Conservation (phyloP, 2,329 filamentous ascomycete genomes). For the Didymella pinodella region DNA sequence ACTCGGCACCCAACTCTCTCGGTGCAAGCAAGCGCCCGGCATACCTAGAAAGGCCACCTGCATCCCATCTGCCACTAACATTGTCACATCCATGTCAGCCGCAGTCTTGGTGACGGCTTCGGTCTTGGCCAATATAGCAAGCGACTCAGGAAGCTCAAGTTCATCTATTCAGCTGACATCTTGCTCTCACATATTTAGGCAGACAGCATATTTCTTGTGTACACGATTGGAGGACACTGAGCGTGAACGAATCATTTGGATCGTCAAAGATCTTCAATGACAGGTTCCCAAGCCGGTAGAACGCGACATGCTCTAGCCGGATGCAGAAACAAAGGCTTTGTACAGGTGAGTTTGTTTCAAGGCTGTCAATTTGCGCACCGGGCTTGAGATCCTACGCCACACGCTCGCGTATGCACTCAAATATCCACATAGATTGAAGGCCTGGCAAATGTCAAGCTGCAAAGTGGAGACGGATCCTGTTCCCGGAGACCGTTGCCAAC, state of each 20-base stretch:
- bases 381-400: neutral
- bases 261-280: neutral
- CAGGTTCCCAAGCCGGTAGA: neutral
- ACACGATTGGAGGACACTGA: neutral
- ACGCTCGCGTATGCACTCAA: slow-evolving; percentile 6
- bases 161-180: slow-evolving; percentile 9
- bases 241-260: neutral
- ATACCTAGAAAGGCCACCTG: neutral
- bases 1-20: neutral
- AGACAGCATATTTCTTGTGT: neutral
- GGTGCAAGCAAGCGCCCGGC: neutral
- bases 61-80: neutral
- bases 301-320: neutral
- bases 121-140: slow-evolving; percentile 18
- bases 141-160: neutral
- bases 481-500: neutral
- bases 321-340: neutral
- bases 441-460: slow-evolving; percentile 6
- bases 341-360: slow-evolving; percentile 12
- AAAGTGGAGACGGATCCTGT: slow-evolving; percentile 6
- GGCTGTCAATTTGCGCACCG: slow-evolving; percentile 16
- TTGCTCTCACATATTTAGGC: neutral
- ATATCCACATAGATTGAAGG: slow-evolving; percentile 11
- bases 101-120: slow-evolving; percentile 6
- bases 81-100: slow-evolving; percentile 4